phyloP scores from a whole-genome alignment of 495 filamentous ascomycete species.

The Penicillium simplicissimum region DNA sequence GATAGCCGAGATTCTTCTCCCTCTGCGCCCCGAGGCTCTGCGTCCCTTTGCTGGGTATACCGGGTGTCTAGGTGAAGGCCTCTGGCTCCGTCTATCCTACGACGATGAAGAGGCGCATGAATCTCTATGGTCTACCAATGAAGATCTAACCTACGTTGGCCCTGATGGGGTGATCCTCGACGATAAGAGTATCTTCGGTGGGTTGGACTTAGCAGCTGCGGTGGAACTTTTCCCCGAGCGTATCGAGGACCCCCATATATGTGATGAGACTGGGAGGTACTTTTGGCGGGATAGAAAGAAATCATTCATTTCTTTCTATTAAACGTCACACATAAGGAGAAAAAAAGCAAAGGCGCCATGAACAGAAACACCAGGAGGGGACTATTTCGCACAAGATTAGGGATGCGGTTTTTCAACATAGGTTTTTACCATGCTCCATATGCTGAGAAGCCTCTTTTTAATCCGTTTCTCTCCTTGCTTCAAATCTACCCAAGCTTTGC shows the following conservation, averaged over 20 bases:
- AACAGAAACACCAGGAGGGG: no score
- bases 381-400: no score
- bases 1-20: not conserved
- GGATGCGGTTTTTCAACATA: no score
- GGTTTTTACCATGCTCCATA: no score
- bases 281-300: not conserved
- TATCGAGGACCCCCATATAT: not conserved
- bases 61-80: not conserved
- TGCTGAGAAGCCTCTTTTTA: no score
- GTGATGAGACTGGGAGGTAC: not conserved
- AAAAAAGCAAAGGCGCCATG: no score
- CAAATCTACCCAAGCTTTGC: no score
- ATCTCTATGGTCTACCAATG: not conserved
- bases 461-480: no score
- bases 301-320: no score
- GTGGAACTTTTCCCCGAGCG: not conserved
- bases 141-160: not conserved
- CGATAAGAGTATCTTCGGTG: not conserved
- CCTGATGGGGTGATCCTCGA: not conserved
- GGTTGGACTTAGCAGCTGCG: not conserved
- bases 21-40: not conserved
- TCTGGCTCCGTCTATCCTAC: not conserved
- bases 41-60: not conserved
- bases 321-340: no score
- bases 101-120: not conserved